A percentile compares a stretch with the other conserved stretches of the same genome.
Evolutionary conservation across 176 grass and related monocot species (phyloP).

Genomic region (Paspalum vaginatum): DNA sequence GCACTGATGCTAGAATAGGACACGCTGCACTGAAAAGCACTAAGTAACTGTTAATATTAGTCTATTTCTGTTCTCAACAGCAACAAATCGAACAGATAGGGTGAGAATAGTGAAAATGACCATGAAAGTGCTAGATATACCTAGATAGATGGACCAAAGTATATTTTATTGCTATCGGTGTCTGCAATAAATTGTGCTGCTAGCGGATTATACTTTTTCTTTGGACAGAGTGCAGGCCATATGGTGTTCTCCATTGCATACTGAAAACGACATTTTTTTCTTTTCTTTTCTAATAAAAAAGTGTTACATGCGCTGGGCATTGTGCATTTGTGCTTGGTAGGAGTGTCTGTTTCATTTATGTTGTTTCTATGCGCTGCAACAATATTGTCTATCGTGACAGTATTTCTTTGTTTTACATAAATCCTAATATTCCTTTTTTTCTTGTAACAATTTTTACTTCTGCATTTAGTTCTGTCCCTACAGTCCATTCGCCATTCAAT

Average conservation of each 20-base stretch:
- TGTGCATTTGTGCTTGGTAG: background rate
- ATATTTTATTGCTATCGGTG: background rate
- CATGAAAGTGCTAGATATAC: background rate
- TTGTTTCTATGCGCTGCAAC: background rate
- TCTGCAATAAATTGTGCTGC: background rate
- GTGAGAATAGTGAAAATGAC: background rate
- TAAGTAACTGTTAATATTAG: background rate
- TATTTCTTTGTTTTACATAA: conserved; percentile 29
- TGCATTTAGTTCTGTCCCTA: background rate
- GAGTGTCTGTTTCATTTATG: background rate
- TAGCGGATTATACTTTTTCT: background rate
- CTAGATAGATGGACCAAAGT: background rate
- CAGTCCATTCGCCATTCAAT: conserved; percentile 3
- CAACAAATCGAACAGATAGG: background rate
- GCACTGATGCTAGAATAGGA: background rate
- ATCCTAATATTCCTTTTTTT: conserved; percentile 13
- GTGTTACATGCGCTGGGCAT: background rate
- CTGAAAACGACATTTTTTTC: background rate
- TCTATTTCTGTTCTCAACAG: background rate
- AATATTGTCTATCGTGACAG: background rate
- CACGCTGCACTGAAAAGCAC: background rate
- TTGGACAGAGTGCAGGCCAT: background rate
- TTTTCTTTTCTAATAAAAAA: background rate
- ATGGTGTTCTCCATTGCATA: conserved; percentile 7
- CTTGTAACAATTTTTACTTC: background rate